Evolutionary conservation across 2,329 filamentous ascomycete species (phyloP).

Genomic region (Elsinoe australis): DNA sequence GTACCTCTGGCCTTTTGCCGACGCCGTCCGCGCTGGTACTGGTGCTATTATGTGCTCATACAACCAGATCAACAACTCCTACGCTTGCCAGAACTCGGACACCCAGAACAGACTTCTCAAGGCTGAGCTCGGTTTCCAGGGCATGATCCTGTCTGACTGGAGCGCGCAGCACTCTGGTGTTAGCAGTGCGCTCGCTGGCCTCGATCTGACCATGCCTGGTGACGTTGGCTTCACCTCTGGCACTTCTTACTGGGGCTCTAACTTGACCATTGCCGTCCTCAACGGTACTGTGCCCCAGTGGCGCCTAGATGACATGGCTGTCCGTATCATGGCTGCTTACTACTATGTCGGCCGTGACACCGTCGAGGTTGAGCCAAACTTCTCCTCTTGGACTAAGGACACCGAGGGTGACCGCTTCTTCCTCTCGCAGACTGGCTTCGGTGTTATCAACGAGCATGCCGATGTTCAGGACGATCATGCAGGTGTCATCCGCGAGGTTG

Average conservation of each 20-base stretch:
- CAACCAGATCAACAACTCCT: conserved; percentile 72
- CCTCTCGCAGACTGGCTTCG: conserved; percentile 53
- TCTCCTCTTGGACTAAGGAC: conserved; percentile 77
- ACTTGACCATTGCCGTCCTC: conserved; percentile 76
- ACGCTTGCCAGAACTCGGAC: conserved; percentile 72
- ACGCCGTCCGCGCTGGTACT: conserved; percentile 44
- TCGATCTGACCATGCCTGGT: conserved; percentile 86
- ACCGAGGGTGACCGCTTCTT: conserved; percentile 64
- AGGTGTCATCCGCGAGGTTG: conserved; percentile 64
- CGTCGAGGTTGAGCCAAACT: conserved; percentile 57
- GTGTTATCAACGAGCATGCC: conserved; percentile 68
- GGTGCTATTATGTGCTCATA: conserved; percentile 55
- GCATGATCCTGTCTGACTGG: conserved; percentile 72
- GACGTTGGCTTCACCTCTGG: conserved; percentile 71
- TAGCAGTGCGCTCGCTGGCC: conserved; percentile 58
- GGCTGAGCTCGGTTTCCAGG: conserved; percentile 71
- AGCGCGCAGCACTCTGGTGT: conserved; percentile 64
- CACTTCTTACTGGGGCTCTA: conserved; percentile 70
- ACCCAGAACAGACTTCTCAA: conserved; percentile 69
- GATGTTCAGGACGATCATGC: conserved; percentile 75
- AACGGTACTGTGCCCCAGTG: conserved; percentile 86
- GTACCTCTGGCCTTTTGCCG: conserved; percentile 53
- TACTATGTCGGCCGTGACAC: conserved; percentile 55
- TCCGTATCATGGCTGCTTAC: conserved; percentile 65
- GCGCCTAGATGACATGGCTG: conserved; percentile 82